Evolutionary conservation across 1,284 basidiomycete species (phyloP).

Genomic region (Pyrrhoderma noxium): DNA sequence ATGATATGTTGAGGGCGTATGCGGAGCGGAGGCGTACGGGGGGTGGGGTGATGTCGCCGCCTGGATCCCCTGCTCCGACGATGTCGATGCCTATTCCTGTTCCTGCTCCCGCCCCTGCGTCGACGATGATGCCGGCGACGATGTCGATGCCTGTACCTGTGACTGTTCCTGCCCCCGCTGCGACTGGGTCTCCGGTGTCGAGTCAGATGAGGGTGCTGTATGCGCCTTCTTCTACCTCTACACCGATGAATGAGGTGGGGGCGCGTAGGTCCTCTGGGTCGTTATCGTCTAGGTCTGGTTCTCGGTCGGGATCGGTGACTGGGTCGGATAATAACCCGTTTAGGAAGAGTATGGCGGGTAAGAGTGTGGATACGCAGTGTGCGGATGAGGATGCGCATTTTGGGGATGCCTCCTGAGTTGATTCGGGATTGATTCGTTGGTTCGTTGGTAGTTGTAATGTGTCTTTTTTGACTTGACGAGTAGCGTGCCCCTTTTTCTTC

Average conservation of each 20-base stretch:
- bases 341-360: conserved; percentile 28
- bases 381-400: conserved; percentile 28
- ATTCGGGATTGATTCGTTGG: too few relatives aligned
- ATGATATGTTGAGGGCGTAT: conserved; percentile 70
- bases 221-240: conserved; percentile 25
- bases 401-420: conserved; percentile 1
- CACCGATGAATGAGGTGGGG: conserved; percentile 11
- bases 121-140: not conserved
- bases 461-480: too few relatives aligned
- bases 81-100: conserved; percentile 24
- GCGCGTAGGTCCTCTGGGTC: not conserved
- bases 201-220: conserved; percentile 31
- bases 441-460: too few relatives aligned
- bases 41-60: conserved; percentile 16
- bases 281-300: too few relatives aligned
- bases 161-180: not conserved
- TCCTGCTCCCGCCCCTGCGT: not conserved
- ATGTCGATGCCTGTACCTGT: not conserved
- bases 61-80: conserved; percentile 17
- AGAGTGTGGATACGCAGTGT: conserved; percentile 26
- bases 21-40: conserved; percentile 44
- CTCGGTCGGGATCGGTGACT: not conserved
- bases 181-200: not conserved
- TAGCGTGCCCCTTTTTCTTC: too few relatives aligned
- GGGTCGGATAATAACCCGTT: conserved; percentile 25